A percentile compares a stretch with the other conserved stretches of the same genome.
These are phyloP conservation scores for Venturia carpophila DNA, from an alignment of 2,329 filamentous ascomycete genomes.

Conservation along the genomic window DNA sequence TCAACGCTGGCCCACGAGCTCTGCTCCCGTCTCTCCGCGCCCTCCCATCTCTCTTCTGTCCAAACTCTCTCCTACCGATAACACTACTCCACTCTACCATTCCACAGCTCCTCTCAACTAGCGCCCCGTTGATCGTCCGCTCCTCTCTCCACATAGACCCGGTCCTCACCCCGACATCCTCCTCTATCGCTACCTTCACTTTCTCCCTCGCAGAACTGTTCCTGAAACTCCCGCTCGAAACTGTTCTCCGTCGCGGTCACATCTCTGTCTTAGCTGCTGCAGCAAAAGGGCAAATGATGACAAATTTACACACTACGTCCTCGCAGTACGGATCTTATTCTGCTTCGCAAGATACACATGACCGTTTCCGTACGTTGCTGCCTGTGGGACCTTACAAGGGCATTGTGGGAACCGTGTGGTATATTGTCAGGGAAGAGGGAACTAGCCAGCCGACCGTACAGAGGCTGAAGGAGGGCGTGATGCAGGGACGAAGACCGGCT, in stretches of 20 bases:
- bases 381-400: conserved; percentile 74
- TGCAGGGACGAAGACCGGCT: conserved; percentile 28
- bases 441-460: conserved; percentile 20
- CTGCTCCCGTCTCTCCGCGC: conserved; percentile 70
- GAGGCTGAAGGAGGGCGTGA: conserved; percentile 27
- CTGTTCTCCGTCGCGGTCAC: conserved; percentile 81
- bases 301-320: conserved; percentile 19
- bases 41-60: conserved; percentile 63
- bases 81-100: conserved; percentile 80
- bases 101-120: conserved; percentile 73
- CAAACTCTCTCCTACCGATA: conserved; percentile 64
- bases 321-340: conserved; percentile 4
- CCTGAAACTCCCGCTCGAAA: conserved; percentile 83
- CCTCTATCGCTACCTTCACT: conserved; percentile 74
- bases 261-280: conserved; percentile 48
- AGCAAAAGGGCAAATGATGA: conserved; percentile 3
- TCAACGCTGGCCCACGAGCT: conserved; percentile 64
- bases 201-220: conserved; percentile 74
- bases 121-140: conserved; percentile 76
- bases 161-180: conserved; percentile 69
- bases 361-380: conserved; percentile 60
- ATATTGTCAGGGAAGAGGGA: conserved; percentile 78
- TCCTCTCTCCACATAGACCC: conserved; percentile 79
- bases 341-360: conserved; percentile 21
- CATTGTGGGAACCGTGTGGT: conserved; percentile 86